Conservation (phyloP, 2,329 filamentous ascomycete genomes). For the Penicillium paneum region DNA sequence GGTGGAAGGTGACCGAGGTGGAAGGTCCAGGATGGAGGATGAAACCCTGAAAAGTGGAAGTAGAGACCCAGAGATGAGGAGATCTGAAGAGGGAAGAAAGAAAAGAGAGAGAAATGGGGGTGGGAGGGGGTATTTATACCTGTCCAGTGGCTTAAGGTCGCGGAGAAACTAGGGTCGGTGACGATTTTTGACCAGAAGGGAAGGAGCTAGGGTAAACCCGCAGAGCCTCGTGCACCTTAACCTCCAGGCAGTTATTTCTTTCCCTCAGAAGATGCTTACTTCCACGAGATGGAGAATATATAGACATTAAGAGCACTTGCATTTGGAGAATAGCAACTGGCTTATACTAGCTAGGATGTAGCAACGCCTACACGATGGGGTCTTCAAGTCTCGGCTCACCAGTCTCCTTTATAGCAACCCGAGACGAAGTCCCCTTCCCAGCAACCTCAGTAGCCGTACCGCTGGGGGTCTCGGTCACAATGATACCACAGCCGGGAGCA, state of each 20-base stretch:
- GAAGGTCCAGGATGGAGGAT: background rate
- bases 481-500: background rate
- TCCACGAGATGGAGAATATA: background rate
- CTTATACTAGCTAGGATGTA: background rate
- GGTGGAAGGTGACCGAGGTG: background rate
- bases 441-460: background rate
- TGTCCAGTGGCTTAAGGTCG: background rate
- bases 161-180: background rate
- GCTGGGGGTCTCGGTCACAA: background rate
- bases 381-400: conserved; percentile 14
- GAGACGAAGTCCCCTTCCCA: conserved; percentile 14
- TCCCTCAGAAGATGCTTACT: background rate
- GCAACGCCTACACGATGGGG: conserved; percentile 12
- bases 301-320: background rate
- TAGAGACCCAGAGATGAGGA: background rate
- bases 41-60: background rate
- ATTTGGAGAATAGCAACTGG: background rate
- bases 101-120: background rate
- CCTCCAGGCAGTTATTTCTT: background rate
- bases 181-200: background rate
- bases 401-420: conserved; percentile 17
- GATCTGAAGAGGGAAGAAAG: background rate
- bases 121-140: background rate
- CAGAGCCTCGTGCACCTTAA: background rate
- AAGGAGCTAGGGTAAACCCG: background rate